These are phyloP conservation scores for Colletotrichum spinosum DNA, from an alignment of 2,329 filamentous ascomycete species.

Conservation along the genomic window DNA sequence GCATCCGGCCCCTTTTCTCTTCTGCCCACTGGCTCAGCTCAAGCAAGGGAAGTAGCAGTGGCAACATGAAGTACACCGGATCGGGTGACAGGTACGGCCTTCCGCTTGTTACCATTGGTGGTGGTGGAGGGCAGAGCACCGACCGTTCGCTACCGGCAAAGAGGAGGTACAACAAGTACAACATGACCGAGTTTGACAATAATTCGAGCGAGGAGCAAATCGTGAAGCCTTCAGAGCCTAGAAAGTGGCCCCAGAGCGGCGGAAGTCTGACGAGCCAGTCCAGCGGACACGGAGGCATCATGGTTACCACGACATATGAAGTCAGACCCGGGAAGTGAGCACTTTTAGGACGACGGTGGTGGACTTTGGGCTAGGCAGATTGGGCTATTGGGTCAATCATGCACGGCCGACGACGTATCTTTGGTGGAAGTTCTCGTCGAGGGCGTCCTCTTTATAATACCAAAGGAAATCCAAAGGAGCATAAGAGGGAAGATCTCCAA, in stretches of 20 bases:
- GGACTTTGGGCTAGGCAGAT: background rate
- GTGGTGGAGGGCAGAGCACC: conserved; percentile 33
- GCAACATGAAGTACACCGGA: conserved; percentile 40
- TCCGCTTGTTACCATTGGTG: conserved; percentile 42
- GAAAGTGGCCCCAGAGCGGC: background rate
- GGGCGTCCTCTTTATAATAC: no score
- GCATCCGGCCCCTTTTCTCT: conserved; percentile 54
- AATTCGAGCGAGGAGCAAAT: conserved; percentile 49
- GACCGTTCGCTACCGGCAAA: conserved; percentile 24
- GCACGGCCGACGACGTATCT: no score
- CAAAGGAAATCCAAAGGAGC: no score
- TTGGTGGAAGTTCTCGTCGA: no score
- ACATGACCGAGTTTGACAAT: conserved; percentile 41
- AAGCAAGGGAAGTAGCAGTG: conserved; percentile 46
- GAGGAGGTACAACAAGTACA: conserved; percentile 28
- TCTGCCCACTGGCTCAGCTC: conserved; percentile 47
- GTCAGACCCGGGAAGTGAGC: conserved; percentile 13
- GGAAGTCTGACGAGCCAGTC: conserved; percentile 12
- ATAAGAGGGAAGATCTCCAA: no score
- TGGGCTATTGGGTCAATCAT: no score
- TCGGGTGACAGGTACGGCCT: conserved; percentile 43
- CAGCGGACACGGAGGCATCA: conserved; percentile 19
- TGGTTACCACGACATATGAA: conserved; percentile 27
- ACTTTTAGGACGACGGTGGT: background rate
- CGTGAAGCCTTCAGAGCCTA: conserved; percentile 39